A percentile compares a stretch with the other conserved stretches of the same genome.
phyloP scores from a whole-genome alignment of 305 asterid species.

The Plantago coronopus region DNA sequence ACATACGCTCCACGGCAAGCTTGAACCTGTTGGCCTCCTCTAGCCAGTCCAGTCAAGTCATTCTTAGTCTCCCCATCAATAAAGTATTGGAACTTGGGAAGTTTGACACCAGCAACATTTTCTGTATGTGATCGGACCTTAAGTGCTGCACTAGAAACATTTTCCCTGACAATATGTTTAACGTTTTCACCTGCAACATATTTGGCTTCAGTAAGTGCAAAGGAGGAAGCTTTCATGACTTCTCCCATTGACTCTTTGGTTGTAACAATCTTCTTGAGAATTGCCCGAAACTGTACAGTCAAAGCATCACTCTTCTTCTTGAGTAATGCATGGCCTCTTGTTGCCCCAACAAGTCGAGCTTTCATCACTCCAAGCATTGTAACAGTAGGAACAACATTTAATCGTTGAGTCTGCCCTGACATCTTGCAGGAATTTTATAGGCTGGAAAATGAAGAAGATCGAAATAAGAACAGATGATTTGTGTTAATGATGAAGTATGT shows the following conservation, averaged over 20 bases:
- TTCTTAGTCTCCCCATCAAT: constrained; percentile 74
- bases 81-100: constrained; percentile 64
- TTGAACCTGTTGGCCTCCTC: constrained; percentile 88
- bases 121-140: constrained; percentile 72
- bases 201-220: constrained; percentile 74
- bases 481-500: constrained; percentile 10
- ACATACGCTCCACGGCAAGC: constrained; percentile 78
- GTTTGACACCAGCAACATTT: constrained; percentile 85
- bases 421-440: constrained; percentile 36
- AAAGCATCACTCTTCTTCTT: constrained; percentile 90
- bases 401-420: constrained; percentile 83
- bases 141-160: constrained; percentile 59
- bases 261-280: constrained; percentile 72
- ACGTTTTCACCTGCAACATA: constrained; percentile 84
- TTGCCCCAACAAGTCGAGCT: constrained; percentile 82
- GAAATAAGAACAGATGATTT: constrained; percentile 1
- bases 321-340: constrained; percentile 89
- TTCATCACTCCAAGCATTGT: constrained; percentile 83
- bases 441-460: constrained; percentile 35
- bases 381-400: constrained; percentile 81
- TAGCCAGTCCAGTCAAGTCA: constrained; percentile 74
- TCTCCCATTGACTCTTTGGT: constrained; percentile 87
- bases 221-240: constrained; percentile 62
- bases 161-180: constrained; percentile 78
- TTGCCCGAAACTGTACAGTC: constrained; percentile 80